These are phyloP conservation scores for Rhizopogon rudus DNA, from an alignment of 768 basidiomycete genomes.

Conservation along the genomic window DNA sequence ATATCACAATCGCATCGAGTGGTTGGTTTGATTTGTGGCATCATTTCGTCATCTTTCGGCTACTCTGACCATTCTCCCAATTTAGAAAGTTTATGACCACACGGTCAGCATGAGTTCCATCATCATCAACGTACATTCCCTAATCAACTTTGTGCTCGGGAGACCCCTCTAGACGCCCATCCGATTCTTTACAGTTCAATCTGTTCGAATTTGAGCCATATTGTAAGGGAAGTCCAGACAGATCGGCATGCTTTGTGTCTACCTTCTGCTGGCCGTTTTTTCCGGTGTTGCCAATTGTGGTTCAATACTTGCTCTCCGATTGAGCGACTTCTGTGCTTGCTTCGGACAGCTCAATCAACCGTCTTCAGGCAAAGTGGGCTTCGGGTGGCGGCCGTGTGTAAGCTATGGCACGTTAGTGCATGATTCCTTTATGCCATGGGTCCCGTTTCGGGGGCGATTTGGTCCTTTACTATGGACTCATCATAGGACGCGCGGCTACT, in stretches of 20 bases:
- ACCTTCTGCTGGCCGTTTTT: slow-evolving; percentile 12
- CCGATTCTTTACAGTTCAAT: slow-evolving; percentile 2
- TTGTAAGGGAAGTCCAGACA: slow-evolving; percentile 2
- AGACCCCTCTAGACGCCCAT: neutral
- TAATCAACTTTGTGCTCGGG: neutral
- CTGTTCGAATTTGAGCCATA: neutral
- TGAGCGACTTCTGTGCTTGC: neutral
- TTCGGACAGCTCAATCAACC: neutral
- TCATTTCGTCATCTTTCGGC: neutral
- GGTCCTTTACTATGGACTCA: neutral
- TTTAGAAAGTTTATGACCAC: neutral
- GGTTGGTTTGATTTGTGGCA: neutral
- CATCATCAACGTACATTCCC: neutral
- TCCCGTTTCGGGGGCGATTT: neutral
- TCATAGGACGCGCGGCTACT: neutral
- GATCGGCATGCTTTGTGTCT: neutral
- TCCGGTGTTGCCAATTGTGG: slow-evolving; percentile 12
- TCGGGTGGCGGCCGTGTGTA: neutral
- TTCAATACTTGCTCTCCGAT: neutral
- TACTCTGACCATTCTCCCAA: neutral
- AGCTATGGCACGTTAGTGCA: neutral
- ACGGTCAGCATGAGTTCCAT: neutral
- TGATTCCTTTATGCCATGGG: neutral
- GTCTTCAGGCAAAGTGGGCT: neutral
- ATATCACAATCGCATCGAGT: neutral